phyloP scores from a whole-genome alignment of 1,284 basidiomycete genomes.

The Moesziomyces sp. region DNA sequence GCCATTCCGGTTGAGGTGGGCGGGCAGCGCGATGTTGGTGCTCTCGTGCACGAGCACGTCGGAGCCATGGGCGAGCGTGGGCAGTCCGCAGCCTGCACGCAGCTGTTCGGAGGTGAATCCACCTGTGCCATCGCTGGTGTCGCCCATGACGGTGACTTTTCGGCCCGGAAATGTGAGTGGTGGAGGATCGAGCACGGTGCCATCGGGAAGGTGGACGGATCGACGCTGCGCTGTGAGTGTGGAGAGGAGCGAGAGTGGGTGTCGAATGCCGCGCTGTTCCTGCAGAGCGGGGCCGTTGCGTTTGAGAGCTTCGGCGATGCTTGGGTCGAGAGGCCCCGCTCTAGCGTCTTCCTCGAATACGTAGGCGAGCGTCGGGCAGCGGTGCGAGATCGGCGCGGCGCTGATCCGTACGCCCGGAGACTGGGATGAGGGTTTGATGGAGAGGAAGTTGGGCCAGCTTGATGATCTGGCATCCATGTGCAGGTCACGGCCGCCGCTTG shows the following conservation, averaged over 20 bases:
- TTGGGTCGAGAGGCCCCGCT: slow-evolving; percentile 41
- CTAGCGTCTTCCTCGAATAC: slow-evolving; percentile 55
- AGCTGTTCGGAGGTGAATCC: slow-evolving; percentile 31
- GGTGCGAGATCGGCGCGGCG: slow-evolving; percentile 64
- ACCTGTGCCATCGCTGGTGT: slow-evolving; percentile 63
- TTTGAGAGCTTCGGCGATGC: slow-evolving; percentile 49
- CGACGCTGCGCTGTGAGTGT: slow-evolving; percentile 44
- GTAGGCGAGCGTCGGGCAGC: slow-evolving; percentile 63
- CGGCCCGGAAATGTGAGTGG: slow-evolving; percentile 56
- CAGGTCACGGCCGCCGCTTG: slow-evolving; percentile 52
- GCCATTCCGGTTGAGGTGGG: slow-evolving; percentile 37
- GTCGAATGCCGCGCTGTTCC: slow-evolving; percentile 49
- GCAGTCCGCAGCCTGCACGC: slow-evolving; percentile 16
- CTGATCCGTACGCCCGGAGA: slow-evolving; percentile 50
- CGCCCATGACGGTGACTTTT: slow-evolving; percentile 63
- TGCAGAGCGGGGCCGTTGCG: slow-evolving; percentile 52
- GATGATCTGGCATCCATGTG: slow-evolving; percentile 44
- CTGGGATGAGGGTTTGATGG: slow-evolving; percentile 26
- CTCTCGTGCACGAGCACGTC: slow-evolving; percentile 66
- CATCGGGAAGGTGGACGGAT: slow-evolving; percentile 58
- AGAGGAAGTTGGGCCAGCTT: slow-evolving; percentile 57
- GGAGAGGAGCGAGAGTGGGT: slow-evolving; percentile 59
- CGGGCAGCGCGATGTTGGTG: slow-evolving; percentile 61
- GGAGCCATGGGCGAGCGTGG: slow-evolving; percentile 36
- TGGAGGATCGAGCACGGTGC: slow-evolving; percentile 55